A percentile compares a stretch with the other conserved stretches of the same genome.
Conservation (phyloP, 257 asterid species). For the Catharanthus roseus region DNA sequence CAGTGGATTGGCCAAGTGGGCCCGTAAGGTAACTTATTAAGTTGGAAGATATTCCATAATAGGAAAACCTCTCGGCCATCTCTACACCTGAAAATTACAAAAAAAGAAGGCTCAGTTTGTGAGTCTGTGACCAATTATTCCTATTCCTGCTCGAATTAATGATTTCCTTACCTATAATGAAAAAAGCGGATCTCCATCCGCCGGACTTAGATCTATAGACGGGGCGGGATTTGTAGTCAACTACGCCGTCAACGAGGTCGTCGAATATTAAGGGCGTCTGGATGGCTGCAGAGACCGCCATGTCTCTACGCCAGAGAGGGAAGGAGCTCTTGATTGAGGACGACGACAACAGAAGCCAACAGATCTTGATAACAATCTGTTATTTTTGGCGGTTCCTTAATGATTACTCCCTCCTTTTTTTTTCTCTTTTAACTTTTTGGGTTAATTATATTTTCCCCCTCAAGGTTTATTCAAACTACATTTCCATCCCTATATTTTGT, state of each 20-base stretch:
- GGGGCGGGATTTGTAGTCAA: slow-evolving; percentile 24
- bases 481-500: too few relatives aligned
- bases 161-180: slow-evolving; percentile 22
- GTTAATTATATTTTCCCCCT: too few relatives aligned
- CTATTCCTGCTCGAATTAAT: background rate
- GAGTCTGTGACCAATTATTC: background rate
- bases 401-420: too few relatives aligned
- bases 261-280: slow-evolving; percentile 5
- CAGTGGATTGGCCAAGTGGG: slow-evolving; percentile 26
- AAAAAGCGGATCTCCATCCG: slow-evolving; percentile 28
- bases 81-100: slow-evolving; percentile 21
- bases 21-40: slow-evolving; percentile 25
- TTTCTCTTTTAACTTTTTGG: too few relatives aligned
- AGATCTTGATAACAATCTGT: too few relatives aligned
- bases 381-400: background rate
- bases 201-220: slow-evolving; percentile 20
- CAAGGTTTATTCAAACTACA: too few relatives aligned
- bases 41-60: slow-evolving; percentile 25
- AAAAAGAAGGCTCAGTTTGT: background rate
- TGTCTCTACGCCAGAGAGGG: background rate
- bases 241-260: slow-evolving; percentile 20
- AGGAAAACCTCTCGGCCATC: slow-evolving; percentile 28
- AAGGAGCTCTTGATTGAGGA: background rate
- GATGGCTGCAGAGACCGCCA: background rate
- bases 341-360: too few relatives aligned